Base-by-base conservation (phyloP, 2,329 filamentous ascomycete genomes). In the Stromatinia cepivora region DNA sequence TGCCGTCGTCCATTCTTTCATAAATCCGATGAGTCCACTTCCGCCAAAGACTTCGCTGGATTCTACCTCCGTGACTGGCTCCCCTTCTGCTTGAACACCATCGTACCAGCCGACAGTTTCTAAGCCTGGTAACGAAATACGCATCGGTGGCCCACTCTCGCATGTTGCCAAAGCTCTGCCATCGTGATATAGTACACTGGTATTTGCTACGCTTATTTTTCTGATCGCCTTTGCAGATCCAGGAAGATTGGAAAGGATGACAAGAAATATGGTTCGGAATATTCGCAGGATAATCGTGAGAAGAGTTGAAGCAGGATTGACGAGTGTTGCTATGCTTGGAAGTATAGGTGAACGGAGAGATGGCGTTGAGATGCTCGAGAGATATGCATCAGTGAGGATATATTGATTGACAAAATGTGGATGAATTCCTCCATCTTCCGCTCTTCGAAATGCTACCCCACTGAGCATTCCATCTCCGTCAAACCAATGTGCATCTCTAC, bases 381-480 rank as follows among this genome's bases (percentile, higher is more conserved):
- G 79, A 72, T 85, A 89, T 7, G 91, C 79, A 73, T 92, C 90
- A 0, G 90, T 92, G 36, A 90, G 78, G 62, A 92, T 82, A 74
- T 87, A 91, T 73, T 90, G 87, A 71, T 91, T 92, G 67, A 90
- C 88, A 67, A 91, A 92, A 67, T 89, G 82, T 0, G 89, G 88
- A 69, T 81, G 77, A 1, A 89, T 82, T 3, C 78, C 72, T 0
- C 75, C 72, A 50, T 81, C 76, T 8, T 79, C 78, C 3, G 79
- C 78, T 3, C 81, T 81, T 39, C 81, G 81, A 76, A 90, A 92
- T 25, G 82, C 82, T 0, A 92, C 88, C 1, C 90, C 90, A 42
- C 86, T 86, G 15, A 92, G 84, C 90, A 92, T 92, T 6, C 90
- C 90, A 76, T 92, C 89, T 45, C 90, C 90, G 73, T 92, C 90